Percentiles rank a stretch among this genome's conserved stretches.
phyloP scores from a whole-genome alignment of 2,329 filamentous ascomycete genomes.

The Raffaelea albimanens region DNA sequence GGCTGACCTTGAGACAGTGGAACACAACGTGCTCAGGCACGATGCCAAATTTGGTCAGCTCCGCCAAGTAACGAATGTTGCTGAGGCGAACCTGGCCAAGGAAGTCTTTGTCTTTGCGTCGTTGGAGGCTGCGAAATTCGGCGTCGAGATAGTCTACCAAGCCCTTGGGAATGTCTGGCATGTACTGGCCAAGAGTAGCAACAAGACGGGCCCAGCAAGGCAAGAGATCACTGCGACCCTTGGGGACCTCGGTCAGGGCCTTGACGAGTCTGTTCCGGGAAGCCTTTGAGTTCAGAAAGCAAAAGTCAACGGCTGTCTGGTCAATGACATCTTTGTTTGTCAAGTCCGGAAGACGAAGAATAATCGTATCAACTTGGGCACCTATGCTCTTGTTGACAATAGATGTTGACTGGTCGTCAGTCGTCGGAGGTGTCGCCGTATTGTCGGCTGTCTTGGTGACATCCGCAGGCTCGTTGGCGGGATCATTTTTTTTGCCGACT shows the following conservation, averaged over 20 bases:
- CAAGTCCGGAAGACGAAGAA: slow-evolving; percentile 81
- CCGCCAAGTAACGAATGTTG: slow-evolving; percentile 95
- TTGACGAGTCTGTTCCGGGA: slow-evolving; percentile 92
- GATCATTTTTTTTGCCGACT: slow-evolving; percentile 64
- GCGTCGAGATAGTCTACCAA: slow-evolving; percentile 88
- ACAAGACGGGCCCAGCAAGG: slow-evolving; percentile 88
- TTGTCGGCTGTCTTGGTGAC: slow-evolving; percentile 14
- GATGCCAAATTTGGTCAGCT: slow-evolving; percentile 95
- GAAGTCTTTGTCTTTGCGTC: slow-evolving; percentile 96
- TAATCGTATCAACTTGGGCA: slow-evolving; percentile 85
- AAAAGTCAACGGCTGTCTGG: slow-evolving; percentile 90
- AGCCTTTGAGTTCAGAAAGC: slow-evolving; percentile 96
- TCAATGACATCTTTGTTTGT: slow-evolving; percentile 88
- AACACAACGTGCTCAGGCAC: slow-evolving; percentile 98
- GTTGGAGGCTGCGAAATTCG: slow-evolving; percentile 91
- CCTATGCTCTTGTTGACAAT: slow-evolving; percentile 98
- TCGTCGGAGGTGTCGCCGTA: slow-evolving; percentile 20
- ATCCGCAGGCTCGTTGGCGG: slow-evolving; percentile 38
- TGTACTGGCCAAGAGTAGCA: slow-evolving; percentile 85
- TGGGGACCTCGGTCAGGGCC: slow-evolving; percentile 86
- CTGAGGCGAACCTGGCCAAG: slow-evolving; percentile 85
- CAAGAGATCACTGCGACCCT: slow-evolving; percentile 82
- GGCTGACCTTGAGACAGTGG: slow-evolving; percentile 92
- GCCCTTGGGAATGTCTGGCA: slow-evolving; percentile 88
- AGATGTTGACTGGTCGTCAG: slow-evolving; percentile 79